Conservation (phyloP, 345 rosid species). For the Linum tenue region DNA sequence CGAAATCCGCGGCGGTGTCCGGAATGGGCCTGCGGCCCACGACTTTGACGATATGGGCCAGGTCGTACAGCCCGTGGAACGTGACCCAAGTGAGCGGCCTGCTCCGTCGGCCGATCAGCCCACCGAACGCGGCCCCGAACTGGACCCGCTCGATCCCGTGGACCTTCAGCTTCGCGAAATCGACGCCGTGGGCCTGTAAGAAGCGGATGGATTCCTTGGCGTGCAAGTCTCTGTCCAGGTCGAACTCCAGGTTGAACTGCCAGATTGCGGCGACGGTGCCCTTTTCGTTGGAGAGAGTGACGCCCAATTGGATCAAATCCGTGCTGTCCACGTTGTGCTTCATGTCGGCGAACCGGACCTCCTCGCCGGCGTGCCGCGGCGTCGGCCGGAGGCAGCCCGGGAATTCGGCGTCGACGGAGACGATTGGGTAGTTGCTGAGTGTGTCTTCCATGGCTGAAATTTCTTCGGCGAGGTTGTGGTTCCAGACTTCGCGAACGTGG, state of each 20-base stretch:
- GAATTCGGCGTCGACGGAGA: not conserved
- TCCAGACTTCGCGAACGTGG: not conserved
- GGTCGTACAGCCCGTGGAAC: conserved; percentile 11
- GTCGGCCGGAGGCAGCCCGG: not conserved
- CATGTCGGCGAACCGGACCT: not conserved
- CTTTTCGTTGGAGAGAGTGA: not conserved
- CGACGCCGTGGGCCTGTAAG: not conserved
- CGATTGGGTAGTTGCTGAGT: not conserved
- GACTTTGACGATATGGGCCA: not conserved
- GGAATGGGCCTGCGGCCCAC: not conserved
- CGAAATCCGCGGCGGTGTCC: not conserved
- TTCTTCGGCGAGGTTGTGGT: not conserved
- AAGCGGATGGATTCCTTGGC: not conserved
- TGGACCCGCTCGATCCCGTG: not conserved
- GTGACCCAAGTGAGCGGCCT: not conserved
- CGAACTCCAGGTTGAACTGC: not conserved
- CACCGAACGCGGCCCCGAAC: not conserved
- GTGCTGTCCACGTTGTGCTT: not conserved
- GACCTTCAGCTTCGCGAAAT: not conserved
- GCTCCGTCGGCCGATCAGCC: not conserved
- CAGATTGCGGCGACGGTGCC: not conserved
- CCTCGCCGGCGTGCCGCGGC: not conserved
- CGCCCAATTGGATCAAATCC: not conserved
- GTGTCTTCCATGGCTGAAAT: not conserved
- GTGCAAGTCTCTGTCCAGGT: not conserved